Base-by-base conservation (phyloP, 1,284 basidiomycete species). In the Termitomyces sp. region DNA sequence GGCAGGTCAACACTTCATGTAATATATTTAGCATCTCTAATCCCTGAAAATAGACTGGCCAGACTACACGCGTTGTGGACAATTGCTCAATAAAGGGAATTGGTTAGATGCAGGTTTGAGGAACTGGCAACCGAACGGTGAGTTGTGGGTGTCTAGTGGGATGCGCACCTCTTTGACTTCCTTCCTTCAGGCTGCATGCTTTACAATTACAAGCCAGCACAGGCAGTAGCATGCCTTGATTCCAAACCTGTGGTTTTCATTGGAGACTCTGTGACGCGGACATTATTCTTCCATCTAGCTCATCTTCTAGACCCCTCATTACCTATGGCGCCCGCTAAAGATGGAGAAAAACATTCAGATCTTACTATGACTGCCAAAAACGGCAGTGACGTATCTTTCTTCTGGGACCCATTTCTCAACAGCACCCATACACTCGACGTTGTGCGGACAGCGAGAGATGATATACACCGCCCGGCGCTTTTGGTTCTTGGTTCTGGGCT, bases 121-220 rank as follows among this genome's bases (percentile, higher is more conserved):
- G 59, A 86, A 85, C 65, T 94, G 92, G 92, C 92, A 94, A 67
- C 92, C 92, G 5, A 82, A 92, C 61, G 91, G 90, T 87, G 51
- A 43, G 63, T 49, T 13, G 19, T n/a, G 21, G 42, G 46, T 38
- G n/a, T 53, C 19, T 50, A 28, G n/a, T 50, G 24, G 24, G 24
- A 44, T 54, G 38, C 52, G 30, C 48, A 50, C 21, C 19, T 31
- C 19, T 1, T 6, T 31, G 31, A 51, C 13, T 31, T 26, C 13
- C 46, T 41, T 31, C 33, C 59, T 62, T 49, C 59, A 90, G 88
- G 90, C 28, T 92, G 90, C 64, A 90, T 91, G 81, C 74, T 89
- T 46, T 72, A 88, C 64, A 65, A 73, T 10, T 91, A 91, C 66
- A 75, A 74, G 52, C 66, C 79, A 5, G 70, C 71, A 15, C 82